Percentiles rank a stretch among this genome's conserved stretches.
Evolutionary conservation across 1,139 yeast genomes (phyloP).

Genomic region (Candida sojae): DNA sequence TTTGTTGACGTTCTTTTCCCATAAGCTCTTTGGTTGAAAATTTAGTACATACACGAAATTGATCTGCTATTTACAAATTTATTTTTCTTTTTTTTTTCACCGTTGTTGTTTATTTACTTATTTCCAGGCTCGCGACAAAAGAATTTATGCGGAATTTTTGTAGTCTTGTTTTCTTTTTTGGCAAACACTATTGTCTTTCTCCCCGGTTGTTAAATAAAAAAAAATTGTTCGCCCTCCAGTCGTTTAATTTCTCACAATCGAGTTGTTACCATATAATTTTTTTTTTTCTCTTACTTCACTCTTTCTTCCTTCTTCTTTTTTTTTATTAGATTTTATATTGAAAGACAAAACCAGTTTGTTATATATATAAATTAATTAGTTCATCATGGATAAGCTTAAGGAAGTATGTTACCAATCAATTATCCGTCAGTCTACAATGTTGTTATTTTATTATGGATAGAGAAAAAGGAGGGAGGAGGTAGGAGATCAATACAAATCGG

Average conservation of each 20-base stretch:
- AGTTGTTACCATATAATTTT: background rate
- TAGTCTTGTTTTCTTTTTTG: background rate
- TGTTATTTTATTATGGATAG: background rate
- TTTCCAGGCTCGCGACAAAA: no score
- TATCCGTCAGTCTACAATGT: background rate
- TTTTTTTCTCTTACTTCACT: background rate
- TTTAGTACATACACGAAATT: no score
- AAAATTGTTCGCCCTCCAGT: no score
- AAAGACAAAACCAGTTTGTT: background rate
- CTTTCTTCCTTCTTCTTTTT: background rate
- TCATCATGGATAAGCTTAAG: conserved; percentile 50
- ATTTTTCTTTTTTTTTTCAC: no score
- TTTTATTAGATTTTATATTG: background rate
- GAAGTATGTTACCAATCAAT: conserved; percentile 41
- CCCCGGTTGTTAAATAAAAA: no score
- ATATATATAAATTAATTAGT: background rate
- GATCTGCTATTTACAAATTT: no score
- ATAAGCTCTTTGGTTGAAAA: no score
- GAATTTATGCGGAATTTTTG: background rate
- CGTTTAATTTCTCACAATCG: background rate
- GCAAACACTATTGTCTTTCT: no score
- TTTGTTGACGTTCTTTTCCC: no score
- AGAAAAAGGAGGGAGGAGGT: background rate
- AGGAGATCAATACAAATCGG: background rate
- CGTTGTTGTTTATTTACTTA: no score